Evolutionary conservation across 306 rosid genomes (phyloP), one percentile per base, ranked within the genome.

Genomic region (Abrus precatorius): DNA sequence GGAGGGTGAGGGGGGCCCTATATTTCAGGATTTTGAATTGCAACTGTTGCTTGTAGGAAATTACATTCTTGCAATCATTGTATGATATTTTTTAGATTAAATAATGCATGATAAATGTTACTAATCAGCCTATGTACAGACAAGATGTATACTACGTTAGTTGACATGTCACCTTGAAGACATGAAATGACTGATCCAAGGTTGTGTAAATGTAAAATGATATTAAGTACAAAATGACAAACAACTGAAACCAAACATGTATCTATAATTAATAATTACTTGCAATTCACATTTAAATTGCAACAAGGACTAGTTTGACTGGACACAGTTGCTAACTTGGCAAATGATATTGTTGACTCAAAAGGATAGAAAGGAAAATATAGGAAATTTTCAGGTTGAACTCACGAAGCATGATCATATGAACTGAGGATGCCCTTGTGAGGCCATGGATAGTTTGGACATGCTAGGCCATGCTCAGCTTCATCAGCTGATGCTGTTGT

Each of bases 381-480:
- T 55, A 44, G 30, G 1, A 34, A 50, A 70, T 56, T 52, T 44
- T 79, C 28, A 38, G 50, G 61, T 34, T 41, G 55, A 82, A 90
- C 99, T 88, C 69, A 93, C 98, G 99, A 92, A 82, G 94, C 96
- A 81, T 93, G 99, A 72, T 96, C 99, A 65, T 96, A 96, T 82
- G 99, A 96, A 80, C 99, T 96, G 57, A 96, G 95, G 66, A 96
- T 96, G 71, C 99, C 99, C 70, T 84, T n/a, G 82, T 96, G 99
- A 77, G 99, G 99, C 99, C 99, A 96, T 38, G 99, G 99, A 89
- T 93, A 96, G 90, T 41, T 85, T 69, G 99, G 93, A 81, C 90
- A 88, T 40, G 85, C 97, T 61, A 96, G 89, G 76, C 99, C 98
- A 75, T 96, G 98, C 77, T 96, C 99, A 61, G 98, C 97, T 87